These are phyloP conservation scores for Reticulascus tulasneorum DNA, from an alignment of 2,329 filamentous ascomycete genomes.

Conservation along the genomic window DNA sequence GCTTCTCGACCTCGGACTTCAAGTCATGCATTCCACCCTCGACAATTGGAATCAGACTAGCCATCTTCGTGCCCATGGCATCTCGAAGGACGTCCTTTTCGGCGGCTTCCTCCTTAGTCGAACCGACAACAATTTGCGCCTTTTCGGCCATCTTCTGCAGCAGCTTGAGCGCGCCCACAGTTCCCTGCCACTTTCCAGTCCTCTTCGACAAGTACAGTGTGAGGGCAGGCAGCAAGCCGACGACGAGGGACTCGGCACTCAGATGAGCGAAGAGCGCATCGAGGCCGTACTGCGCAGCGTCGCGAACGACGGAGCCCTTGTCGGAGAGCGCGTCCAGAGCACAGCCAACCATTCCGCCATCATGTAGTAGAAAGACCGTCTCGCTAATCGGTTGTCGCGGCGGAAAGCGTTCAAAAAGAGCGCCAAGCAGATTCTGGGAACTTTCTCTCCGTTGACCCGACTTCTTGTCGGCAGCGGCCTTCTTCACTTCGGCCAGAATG, in stretches of 20 bases:
- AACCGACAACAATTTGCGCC: constrained; percentile 77
- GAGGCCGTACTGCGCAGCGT: constrained; percentile 90
- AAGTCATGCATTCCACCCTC: constrained; percentile 95
- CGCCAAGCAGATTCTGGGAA: constrained; percentile 90
- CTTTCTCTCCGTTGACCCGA: constrained; percentile 79
- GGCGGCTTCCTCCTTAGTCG: constrained; percentile 74
- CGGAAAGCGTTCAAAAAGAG: constrained; percentile 87
- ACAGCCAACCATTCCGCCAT: constrained; percentile 66
- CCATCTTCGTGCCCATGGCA: constrained; percentile 83
- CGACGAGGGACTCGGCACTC: constrained; percentile 76
- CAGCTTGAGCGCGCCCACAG: constrained; percentile 78
- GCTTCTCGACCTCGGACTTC: constrained; percentile 83
- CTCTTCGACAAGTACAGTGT: constrained; percentile 72
- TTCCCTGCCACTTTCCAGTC: constrained; percentile 96
- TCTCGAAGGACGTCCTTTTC: constrained; percentile 89
- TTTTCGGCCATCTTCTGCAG: constrained; percentile 94
- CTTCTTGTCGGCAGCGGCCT: constrained; percentile 92
- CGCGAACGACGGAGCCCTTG: constrained; percentile 82
- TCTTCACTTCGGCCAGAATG: constrained; percentile 52
- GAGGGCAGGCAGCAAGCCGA: constrained; percentile 75
- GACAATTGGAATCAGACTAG: constrained; percentile 83
- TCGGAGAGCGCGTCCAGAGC: constrained; percentile 85
- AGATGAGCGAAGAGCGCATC: constrained; percentile 82
- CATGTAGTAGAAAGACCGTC: constrained; percentile 75
- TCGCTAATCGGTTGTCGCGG: constrained; percentile 73